Evolutionary conservation across 805 yeast species (phyloP), one percentile per base, ranked within the genome.

Genomic region (Maudiozyma barnettii): DNA sequence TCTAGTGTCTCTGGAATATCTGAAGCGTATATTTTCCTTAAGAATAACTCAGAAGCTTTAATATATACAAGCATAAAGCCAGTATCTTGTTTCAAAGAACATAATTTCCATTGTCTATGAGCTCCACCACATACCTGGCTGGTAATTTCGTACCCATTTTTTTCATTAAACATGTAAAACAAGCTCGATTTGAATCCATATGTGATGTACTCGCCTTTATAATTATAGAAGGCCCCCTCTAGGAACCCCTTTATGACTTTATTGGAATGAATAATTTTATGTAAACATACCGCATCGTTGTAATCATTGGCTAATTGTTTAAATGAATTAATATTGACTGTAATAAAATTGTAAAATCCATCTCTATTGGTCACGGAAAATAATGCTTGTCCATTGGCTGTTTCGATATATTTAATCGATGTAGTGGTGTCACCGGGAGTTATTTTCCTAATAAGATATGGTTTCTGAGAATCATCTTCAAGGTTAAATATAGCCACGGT

Each of bases 61-160:
- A 84, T 78, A 59, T 78, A 84, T 20, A 73, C 67, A 52, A 87
- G 77, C 41, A 73, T 68, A 52, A 63, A 74, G 12, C 61, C 57
- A 10, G 57, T 36, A 3, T 52, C 56, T 5, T 50, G 45, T 35
- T 54, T 45, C n/a, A 56, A 50, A 23, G 45, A 36, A 42, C 65
- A 58, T 22, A 84, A 66, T 31, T 74, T 72, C 96, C 97, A 93
- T 49, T 78, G 76, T 50, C 98, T 73, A 61, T 90, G 96, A 3
- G 93, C 78, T 2, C 98, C 98, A 23, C 98, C 98, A 64, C 98
- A 93, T 13, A 73, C 64, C 51, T 81, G 87, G 48, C 80, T 76
- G 43, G 77, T 69, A 2, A 87, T 61, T 60, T 89, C 96, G 45
- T 73, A 71, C 54, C 85, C 89, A 39, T 74, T 70, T 1, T 89